These are phyloP conservation scores for Cutaneotrichosporon dermatis DNA, from an alignment of 1,284 basidiomycete genomes.

Conservation along the genomic window DNA sequence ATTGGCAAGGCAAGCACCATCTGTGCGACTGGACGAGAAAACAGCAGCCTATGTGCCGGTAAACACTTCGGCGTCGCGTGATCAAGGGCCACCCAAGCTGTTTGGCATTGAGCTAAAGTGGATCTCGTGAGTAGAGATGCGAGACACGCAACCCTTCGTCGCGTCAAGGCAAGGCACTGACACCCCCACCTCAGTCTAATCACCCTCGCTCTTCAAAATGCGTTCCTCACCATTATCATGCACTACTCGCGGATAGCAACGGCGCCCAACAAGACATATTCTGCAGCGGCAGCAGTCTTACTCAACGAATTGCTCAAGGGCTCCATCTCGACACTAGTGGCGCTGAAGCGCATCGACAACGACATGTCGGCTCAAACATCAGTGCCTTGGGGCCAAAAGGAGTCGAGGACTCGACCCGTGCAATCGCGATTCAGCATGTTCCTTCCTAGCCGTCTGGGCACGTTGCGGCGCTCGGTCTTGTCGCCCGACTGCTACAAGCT, in stretches of 20 bases:
- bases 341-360: slow-evolving; percentile 51
- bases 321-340: slow-evolving; percentile 70
- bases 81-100: slow-evolving; percentile 29
- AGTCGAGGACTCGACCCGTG: slow-evolving; percentile 1
- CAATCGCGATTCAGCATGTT: slow-evolving; percentile 23
- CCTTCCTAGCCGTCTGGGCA: slow-evolving; percentile 27
- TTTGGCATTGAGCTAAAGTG: slow-evolving; percentile 47
- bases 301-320: slow-evolving; percentile 91
- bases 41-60: slow-evolving; percentile 6
- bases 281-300: slow-evolving; percentile 84
- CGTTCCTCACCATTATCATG: slow-evolving; percentile 82
- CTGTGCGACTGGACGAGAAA: slow-evolving; percentile 19
- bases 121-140: slow-evolving; percentile 38
- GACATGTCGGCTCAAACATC: slow-evolving; percentile 21
- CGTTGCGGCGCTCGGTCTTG: slow-evolving; percentile 52
- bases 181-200: slow-evolving; percentile 59
- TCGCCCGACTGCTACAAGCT: slow-evolving; percentile 93
- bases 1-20: background rate
- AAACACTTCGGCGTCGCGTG: background rate
- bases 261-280: slow-evolving; percentile 68
- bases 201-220: slow-evolving; percentile 90
- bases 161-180: too few relatives aligned
- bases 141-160: too few relatives aligned
- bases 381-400: slow-evolving; percentile 5
- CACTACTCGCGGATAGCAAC: slow-evolving; percentile 86